Evolutionary conservation across 371 early-diverging fungal genomes (phyloP).

Genomic region (Apophysomyces trapeziformis): DNA sequence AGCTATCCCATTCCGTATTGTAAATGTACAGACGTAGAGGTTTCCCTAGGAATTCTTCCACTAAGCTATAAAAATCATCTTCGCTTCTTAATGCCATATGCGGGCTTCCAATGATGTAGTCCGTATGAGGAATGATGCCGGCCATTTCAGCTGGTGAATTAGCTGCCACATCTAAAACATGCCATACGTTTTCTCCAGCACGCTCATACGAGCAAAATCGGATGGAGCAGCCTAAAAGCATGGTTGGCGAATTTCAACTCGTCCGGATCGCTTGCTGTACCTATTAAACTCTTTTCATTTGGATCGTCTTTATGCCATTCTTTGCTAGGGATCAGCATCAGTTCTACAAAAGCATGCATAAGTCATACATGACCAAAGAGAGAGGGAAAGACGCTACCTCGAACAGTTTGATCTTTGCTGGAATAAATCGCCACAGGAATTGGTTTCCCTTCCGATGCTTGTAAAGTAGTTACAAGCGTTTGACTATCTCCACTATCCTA

Average conservation of each 20-base stretch:
- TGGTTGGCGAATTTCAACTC: not conserved
- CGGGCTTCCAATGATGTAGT: slow-evolving; percentile 73
- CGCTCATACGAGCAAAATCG: slow-evolving; percentile 74
- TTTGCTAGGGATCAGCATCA: slow-evolving; percentile 57
- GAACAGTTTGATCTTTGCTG: slow-evolving; percentile 64
- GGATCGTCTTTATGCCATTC: slow-evolving; percentile 53
- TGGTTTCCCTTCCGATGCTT: slow-evolving; percentile 55
- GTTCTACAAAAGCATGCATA: slow-evolving; percentile 37
- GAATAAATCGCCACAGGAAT: slow-evolving; percentile 70
- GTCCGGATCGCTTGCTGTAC: not conserved
- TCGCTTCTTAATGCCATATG: slow-evolving; percentile 57
- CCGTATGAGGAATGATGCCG: slow-evolving; percentile 63
- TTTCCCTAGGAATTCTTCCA: slow-evolving; percentile 60
- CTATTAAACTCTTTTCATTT: slow-evolving; percentile 43
- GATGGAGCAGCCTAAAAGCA: slow-evolving; percentile 66
- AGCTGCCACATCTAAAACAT: slow-evolving; percentile 63
- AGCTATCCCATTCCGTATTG: slow-evolving; percentile 66
- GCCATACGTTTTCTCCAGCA: slow-evolving; percentile 75
- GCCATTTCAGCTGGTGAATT: slow-evolving; percentile 74
- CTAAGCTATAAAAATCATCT: slow-evolving; percentile 64
- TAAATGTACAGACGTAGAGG: slow-evolving; percentile 65
- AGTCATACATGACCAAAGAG: not conserved
- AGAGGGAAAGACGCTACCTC: slow-evolving; percentile 43
- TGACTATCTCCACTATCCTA: slow-evolving; percentile 57
- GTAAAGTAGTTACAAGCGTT: slow-evolving; percentile 50